Base-by-base conservation (phyloP, 768 basidiomycete genomes). In the Strobilomyces dryophilus region DNA sequence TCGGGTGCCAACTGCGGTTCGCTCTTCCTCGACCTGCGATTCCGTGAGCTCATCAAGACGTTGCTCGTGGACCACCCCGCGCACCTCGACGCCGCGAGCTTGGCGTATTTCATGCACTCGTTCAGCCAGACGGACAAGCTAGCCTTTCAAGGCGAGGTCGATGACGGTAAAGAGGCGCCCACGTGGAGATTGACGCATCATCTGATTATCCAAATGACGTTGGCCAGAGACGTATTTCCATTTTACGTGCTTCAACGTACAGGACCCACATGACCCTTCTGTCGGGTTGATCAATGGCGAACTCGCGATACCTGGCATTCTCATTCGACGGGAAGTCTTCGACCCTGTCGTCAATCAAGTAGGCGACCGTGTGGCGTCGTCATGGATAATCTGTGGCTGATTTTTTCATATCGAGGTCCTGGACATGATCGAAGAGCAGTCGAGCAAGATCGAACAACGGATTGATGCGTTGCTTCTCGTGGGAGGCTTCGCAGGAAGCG, bases 41-140 rank as follows among this genome's bases (percentile, higher is more conserved):
- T 94, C 73, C 79, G 85, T 18, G 88, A 89, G 57, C 79, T 95
- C 17, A 84, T 95, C 48, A 80, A 80, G 68, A 87, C 77, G 40
- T 79, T 92, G 51, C 74, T 94, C 48, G 77, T 76, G n/a, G 85
- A 89, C 66, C 92, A 95, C 59, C 90, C 92, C 6, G 85, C 79
- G 2, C 92, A 95, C 67, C 79, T 93, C 10, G 90, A 94, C 63
- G 73, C 82, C 5, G 84, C 88, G 17, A 89, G 88, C 57, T 69
- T 92, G 61, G 89, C 89, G 5, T 89, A 89, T 73, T 92, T 92
- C 67, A 90, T 87, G 87, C 85, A 91, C 61, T 82, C 87, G 8
- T 95, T 93, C 62, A 87, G 87, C 57, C 90, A 94, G 71, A 88
- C 89, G 11, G 91, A 94, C 65, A 94, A 94, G 69, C 73, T 92